A percentile compares a stretch with the other conserved stretches of the same genome.
phyloP scores from a whole-genome alignment of 2,329 filamentous ascomycete species.

The Diaporthe sp. region DNA sequence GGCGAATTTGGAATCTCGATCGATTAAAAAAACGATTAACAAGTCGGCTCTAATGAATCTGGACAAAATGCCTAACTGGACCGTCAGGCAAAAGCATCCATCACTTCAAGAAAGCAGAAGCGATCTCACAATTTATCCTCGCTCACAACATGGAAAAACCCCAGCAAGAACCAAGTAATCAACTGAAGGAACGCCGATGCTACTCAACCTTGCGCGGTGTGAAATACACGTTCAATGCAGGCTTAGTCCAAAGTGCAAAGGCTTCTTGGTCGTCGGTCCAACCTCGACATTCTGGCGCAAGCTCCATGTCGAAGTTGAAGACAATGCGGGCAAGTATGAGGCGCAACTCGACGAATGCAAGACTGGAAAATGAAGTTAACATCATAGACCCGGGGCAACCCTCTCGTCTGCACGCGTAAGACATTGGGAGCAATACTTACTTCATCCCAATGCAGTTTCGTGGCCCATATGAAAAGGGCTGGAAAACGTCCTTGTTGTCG shows the following conservation, averaged over 20 bases:
- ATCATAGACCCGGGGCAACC: neutral
- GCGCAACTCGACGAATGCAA: constrained; percentile 60
- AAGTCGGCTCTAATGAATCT: too few species aligned
- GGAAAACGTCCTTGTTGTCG: constrained; percentile 51
- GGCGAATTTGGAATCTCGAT: neutral
- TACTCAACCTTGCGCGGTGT: constrained; percentile 37
- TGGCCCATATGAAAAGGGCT: constrained; percentile 57
- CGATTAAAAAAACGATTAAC: too few species aligned
- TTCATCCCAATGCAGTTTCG: constrained; percentile 60
- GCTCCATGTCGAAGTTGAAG: constrained; percentile 56
- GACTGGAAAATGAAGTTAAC: constrained; percentile 42
- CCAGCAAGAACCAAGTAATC: neutral
- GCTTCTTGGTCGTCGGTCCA: constrained; percentile 48
- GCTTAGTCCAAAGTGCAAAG: constrained; percentile 49
- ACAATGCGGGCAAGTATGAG: constrained; percentile 56
- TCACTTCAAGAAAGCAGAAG: neutral
- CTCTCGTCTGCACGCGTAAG: neutral
- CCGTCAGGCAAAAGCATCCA: neutral
- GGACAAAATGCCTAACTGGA: neutral
- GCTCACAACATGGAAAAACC: neutral
- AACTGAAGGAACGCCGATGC: neutral
- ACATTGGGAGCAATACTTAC: constrained; percentile 43
- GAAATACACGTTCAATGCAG: constrained; percentile 44
- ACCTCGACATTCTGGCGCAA: constrained; percentile 43
- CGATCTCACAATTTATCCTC: too few species aligned